Evolutionary conservation across 495 filamentous ascomycete genomes (phyloP), one percentile per base, ranked within the genome.

Genomic region (Aspergillus cavernicola): DNA sequence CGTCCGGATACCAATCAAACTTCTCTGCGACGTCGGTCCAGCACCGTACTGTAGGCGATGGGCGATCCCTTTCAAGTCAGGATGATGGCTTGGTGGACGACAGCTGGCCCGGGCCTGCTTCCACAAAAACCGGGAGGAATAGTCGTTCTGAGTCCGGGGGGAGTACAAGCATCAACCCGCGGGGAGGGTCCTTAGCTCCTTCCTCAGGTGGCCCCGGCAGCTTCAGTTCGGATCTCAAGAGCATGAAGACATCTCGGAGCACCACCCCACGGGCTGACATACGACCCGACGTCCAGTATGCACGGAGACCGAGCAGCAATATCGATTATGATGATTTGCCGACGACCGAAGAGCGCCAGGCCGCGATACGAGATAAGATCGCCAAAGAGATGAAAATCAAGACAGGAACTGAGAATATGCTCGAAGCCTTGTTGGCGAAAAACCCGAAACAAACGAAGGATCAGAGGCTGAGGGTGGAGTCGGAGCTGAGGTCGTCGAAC

Each of bases 311-410:
- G 40, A 85, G 77, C 70, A 77, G 82, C 59, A n/a, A n/a, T n/a
- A 83, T 83, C 51, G 85, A 87, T 28, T 82, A 85, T 36, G 74
- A 79, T 7, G 79, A 79, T 22, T 62, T 76, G 1, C 63, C 71
- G 6, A 80, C 80, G 4, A 81, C 83, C 6, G 92, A 97, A 66
- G 82, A 90, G 67, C 83, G 83, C 13, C 80, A 95, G 58, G 80
- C 82, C 22, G 73, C 82, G 36, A 76, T 95, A 53, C 81, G 85
- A 52, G 90, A 96, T 62, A 82, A 83, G 64, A 85, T 98, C 52
- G 91, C 88, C 42, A 90, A 92, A 61, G 93, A 97, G 67, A 85
- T 88, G 70, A 97, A 97, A 76, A 97, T 97, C 64, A 97, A 95
- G 70, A 85, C 89, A 53, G 93, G 93, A 20, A 96, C 92, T 46